phyloP scores from a whole-genome alignment of 176 grass and related monocot species.

The Bolboschoenus planiculmis region DNA sequence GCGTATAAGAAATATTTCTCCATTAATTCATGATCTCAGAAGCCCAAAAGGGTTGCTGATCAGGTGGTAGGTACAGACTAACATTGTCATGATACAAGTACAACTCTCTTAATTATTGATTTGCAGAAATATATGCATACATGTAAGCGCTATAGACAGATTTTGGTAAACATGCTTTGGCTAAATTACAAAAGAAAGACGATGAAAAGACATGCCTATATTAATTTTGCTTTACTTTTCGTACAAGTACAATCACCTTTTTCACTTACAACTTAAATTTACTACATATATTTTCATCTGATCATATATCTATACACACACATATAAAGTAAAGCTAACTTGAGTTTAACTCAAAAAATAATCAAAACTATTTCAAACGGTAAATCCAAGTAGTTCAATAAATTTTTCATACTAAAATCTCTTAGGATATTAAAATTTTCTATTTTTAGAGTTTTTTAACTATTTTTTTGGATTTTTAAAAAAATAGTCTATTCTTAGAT shows the following conservation, averaged over 20 bases:
- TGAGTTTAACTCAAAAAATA: too few species aligned
- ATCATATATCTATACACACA: too few species aligned
- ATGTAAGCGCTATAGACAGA: not conserved
- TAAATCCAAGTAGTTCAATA: too few species aligned
- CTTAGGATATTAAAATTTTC: too few species aligned
- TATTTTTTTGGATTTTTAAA: too few species aligned
- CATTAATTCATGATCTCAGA: not conserved
- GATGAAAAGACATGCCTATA: not conserved
- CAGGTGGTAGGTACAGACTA: not conserved
- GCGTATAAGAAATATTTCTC: not conserved
- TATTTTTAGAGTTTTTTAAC: too few species aligned
- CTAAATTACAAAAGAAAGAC: slow-evolving; percentile 5
- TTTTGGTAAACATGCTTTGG: not conserved
- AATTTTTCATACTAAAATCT: too few species aligned
- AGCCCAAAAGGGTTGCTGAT: not conserved
- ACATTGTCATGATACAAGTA: slow-evolving; percentile 2
- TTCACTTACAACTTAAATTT: too few species aligned
- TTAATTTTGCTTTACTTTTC: not conserved
- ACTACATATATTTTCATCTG: too few species aligned
- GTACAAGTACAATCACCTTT: not conserved
- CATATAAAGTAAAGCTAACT: too few species aligned
- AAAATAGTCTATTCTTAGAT: too few species aligned
- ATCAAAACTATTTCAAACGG: too few species aligned
- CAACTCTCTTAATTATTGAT: not conserved
- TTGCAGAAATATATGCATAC: not conserved